phyloP scores from a whole-genome alignment of 177 flowering plant genomes.

The Vitis hybrid region DNA sequence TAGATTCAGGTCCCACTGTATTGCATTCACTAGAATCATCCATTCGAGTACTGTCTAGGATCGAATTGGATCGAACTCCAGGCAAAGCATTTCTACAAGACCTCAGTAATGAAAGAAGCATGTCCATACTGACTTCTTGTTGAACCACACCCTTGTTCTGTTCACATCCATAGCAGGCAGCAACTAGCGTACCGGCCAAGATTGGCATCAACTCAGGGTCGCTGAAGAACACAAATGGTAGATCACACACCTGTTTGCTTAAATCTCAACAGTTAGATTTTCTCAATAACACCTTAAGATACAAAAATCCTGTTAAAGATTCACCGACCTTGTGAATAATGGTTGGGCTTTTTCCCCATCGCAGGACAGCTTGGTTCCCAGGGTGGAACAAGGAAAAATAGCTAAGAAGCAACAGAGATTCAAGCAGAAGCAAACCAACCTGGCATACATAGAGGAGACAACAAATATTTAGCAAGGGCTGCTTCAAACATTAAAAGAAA shows the following conservation, averaged over 20 bases:
- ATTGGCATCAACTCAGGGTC: constrained; percentile 81
- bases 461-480: neutral
- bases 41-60: constrained; percentile 20
- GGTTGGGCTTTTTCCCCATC: constrained; percentile 94
- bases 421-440: constrained; percentile 81
- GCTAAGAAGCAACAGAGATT: constrained; percentile 76
- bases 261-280: constrained; percentile 22
- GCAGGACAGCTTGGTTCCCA: constrained; percentile 88
- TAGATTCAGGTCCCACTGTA: constrained; percentile 38
- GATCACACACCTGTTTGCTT: constrained; percentile 74
- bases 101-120: constrained; percentile 74
- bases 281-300: neutral
- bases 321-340: constrained; percentile 88
- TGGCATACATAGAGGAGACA: constrained; percentile 17
- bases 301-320: neutral
- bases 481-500: too few species aligned
- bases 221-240: constrained; percentile 88
- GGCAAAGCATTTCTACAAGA: constrained; percentile 62
- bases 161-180: constrained; percentile 82
- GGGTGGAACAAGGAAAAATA: constrained; percentile 82
- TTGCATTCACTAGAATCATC: constrained; percentile 41
- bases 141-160: constrained; percentile 83
- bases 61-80: constrained; percentile 22
- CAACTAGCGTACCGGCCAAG: constrained; percentile 76
- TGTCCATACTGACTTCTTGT: constrained; percentile 88